Conservation (phyloP, 1,139 yeast genomes). For the Candida freyschussii region DNA sequence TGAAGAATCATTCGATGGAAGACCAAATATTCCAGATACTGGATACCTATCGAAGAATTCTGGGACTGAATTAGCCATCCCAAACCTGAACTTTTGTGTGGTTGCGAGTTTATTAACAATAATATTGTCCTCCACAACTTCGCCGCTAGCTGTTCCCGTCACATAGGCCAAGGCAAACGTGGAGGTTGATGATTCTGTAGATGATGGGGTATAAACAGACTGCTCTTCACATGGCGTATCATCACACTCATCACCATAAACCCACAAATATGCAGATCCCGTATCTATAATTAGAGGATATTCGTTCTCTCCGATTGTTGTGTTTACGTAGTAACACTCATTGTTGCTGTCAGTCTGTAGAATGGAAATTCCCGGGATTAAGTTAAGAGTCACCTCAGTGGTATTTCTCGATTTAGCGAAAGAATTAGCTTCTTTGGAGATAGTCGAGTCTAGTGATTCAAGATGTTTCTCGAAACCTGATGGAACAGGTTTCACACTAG, state of each 20-base stretch:
- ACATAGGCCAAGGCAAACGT: slow-evolving; percentile 47
- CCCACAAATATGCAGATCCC: slow-evolving; percentile 63
- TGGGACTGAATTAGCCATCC: slow-evolving; percentile 51
- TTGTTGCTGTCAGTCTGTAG: slow-evolving; percentile 27
- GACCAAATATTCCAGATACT: slow-evolving; percentile 59
- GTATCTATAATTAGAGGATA: slow-evolving; percentile 59
- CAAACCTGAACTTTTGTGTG: slow-evolving; percentile 40
- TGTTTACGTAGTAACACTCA: slow-evolving; percentile 33
- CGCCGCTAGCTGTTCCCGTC: slow-evolving; percentile 52
- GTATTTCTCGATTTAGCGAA: slow-evolving; percentile 2
- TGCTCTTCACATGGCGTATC: slow-evolving; percentile 41
- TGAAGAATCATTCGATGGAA: slow-evolving; percentile 38
- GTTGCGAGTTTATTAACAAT: slow-evolving; percentile 40
- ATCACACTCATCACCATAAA: slow-evolving; percentile 49
- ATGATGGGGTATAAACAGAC: slow-evolving; percentile 28
- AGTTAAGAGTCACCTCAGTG: slow-evolving; percentile 16
- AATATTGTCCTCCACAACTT: slow-evolving; percentile 36
- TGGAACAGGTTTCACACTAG: slow-evolving; percentile 8
- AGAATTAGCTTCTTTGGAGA: slow-evolving; percentile 1
- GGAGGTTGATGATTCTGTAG: slow-evolving; percentile 22
- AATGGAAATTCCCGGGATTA: slow-evolving; percentile 26
- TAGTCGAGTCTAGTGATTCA: neutral
- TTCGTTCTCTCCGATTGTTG: slow-evolving; percentile 33
- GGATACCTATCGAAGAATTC: slow-evolving; percentile 47
- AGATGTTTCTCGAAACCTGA: slow-evolving; percentile 5